phyloP scores from a whole-genome alignment of 306 rosid species.

The Abrus pulchellus region DNA sequence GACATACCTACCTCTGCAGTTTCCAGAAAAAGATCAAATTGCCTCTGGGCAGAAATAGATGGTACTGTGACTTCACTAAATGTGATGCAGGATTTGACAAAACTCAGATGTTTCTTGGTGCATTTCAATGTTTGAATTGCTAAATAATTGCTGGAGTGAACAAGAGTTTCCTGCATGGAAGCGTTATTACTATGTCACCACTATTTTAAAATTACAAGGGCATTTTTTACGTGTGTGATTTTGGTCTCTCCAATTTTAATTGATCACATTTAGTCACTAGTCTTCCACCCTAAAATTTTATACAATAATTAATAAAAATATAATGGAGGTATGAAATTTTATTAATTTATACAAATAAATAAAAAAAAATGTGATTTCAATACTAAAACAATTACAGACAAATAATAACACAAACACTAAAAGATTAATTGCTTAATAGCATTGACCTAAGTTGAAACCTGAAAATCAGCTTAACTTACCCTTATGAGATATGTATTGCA shows the following conservation, averaged over 20 bases:
- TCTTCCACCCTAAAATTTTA: too few relatives aligned
- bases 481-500: too few relatives aligned
- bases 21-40: constrained; percentile 87
- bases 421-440: too few relatives aligned
- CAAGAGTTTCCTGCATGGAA: constrained; percentile 81
- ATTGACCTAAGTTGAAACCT: too few relatives aligned
- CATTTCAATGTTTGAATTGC: constrained; percentile 74
- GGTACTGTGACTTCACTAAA: constrained; percentile 94
- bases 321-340: too few relatives aligned
- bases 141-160: constrained; percentile 85
- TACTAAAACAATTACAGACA: too few relatives aligned
- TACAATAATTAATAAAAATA: too few relatives aligned
- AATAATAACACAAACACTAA: too few relatives aligned
- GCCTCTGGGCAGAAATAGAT: constrained; percentile 71
- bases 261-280: too few relatives aligned
- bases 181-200: constrained; percentile 48
- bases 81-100: constrained; percentile 86
- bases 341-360: too few relatives aligned
- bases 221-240: neutral
- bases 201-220: constrained; percentile 15
- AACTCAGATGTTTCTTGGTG: constrained; percentile 57
- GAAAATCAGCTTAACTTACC: too few relatives aligned
- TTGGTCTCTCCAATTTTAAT: too few relatives aligned
- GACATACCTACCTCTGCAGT: constrained; percentile 89
- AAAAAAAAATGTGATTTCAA: neutral